Conservation (phyloP, 164 flowering plant genomes). For the Liriodendron chinense region DNA sequence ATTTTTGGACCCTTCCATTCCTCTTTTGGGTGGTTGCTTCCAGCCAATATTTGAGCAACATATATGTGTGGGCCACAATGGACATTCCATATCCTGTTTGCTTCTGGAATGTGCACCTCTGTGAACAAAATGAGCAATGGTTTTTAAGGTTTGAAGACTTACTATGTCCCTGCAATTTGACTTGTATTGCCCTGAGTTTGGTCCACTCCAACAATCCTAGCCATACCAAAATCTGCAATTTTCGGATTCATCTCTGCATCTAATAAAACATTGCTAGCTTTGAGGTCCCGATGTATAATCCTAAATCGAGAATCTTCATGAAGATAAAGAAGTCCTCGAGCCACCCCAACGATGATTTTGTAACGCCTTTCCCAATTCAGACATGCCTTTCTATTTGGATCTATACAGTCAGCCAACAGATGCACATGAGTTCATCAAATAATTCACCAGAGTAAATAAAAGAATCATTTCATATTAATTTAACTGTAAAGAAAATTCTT, state of each 20-base stretch:
- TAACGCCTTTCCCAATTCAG: slow-evolving; percentile 26
- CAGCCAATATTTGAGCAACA: too few relatives aligned
- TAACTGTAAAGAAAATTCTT: too few relatives aligned
- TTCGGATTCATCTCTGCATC: slow-evolving; percentile 47
- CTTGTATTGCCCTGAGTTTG: slow-evolving; percentile 24
- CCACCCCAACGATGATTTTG: slow-evolving; percentile 35
- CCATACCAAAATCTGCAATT: slow-evolving; percentile 52
- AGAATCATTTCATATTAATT: too few relatives aligned
- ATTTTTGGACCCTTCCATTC: too few relatives aligned
- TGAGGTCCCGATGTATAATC: slow-evolving; percentile 61
- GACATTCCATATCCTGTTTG: too few relatives aligned
- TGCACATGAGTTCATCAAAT: too few relatives aligned
- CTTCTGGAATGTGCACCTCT: too few relatives aligned
- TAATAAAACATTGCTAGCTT: slow-evolving; percentile 50
- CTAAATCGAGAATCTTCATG: slow-evolving; percentile 52
- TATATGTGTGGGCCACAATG: too few relatives aligned
- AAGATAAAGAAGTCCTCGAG: slow-evolving; percentile 56
- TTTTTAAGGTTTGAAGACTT: not conserved
- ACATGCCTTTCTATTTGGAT: not conserved
- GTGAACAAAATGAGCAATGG: too few relatives aligned
- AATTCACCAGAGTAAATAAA: too few relatives aligned
- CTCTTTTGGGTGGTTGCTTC: too few relatives aligned
- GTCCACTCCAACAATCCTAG: slow-evolving; percentile 31
- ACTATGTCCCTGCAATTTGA: slow-evolving; percentile 38
- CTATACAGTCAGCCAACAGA: not conserved